These are phyloP conservation scores for Coprinopsis strossmayeri DNA, from an alignment of 768 basidiomycete species.

Conservation along the genomic window DNA sequence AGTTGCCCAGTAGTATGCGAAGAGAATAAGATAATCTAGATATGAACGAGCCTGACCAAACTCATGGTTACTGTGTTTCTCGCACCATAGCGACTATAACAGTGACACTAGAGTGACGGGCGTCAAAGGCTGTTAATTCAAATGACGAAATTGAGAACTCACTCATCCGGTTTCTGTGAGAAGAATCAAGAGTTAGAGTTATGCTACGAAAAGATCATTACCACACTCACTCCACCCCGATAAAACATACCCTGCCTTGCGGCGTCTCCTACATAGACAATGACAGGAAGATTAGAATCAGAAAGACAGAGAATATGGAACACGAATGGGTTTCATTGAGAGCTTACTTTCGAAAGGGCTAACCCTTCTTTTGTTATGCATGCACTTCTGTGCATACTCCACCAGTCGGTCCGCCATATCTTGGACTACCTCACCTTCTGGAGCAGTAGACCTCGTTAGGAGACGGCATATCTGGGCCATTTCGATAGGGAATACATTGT, in stretches of 20 bases:
- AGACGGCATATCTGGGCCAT: slow-evolving; percentile 65
- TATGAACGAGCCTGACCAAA: neutral
- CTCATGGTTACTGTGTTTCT: slow-evolving; percentile 36
- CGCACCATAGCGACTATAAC: slow-evolving; percentile 63
- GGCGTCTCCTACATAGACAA: slow-evolving; percentile 43
- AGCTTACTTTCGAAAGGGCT: slow-evolving; percentile 72
- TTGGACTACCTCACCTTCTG: slow-evolving; percentile 61
- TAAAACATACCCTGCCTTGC: slow-evolving; percentile 58
- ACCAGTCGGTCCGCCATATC: slow-evolving; percentile 68
- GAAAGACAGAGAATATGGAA: slow-evolving; percentile 1
- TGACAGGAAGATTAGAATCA: slow-evolving; percentile 4
- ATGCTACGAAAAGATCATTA: slow-evolving; percentile 5
- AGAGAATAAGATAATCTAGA: slow-evolving; percentile 10
- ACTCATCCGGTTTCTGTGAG: slow-evolving; percentile 77
- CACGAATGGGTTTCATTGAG: neutral
- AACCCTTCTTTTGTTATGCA: slow-evolving; percentile 55
- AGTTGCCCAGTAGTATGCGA: slow-evolving; percentile 12
- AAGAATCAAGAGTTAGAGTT: slow-evolving; percentile 9
- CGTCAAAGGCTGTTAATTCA: slow-evolving; percentile 11
- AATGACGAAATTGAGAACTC: slow-evolving; percentile 21
- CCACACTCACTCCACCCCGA: slow-evolving; percentile 64
- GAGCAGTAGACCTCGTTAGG: slow-evolving; percentile 45
- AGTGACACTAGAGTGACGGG: slow-evolving; percentile 46
- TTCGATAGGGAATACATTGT: slow-evolving; percentile 65
- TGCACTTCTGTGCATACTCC: slow-evolving; percentile 61